Percentiles rank a stretch among this genome's conserved stretches.
Evolutionary conservation across 441 rosid genomes (phyloP).

Genomic region (Mallotus japonicus): DNA sequence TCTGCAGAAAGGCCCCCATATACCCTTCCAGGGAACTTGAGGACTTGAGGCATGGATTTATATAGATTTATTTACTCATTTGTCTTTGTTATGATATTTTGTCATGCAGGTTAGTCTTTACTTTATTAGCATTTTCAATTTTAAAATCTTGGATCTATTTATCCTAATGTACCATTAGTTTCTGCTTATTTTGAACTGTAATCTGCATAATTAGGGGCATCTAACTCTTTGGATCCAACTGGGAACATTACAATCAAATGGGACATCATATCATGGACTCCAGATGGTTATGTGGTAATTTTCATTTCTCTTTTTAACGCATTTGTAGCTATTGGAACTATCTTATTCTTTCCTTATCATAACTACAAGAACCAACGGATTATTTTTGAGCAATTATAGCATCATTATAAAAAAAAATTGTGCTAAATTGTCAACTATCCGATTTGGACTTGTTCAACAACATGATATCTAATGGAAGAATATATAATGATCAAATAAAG

Average conservation of each 20-base stretch:
- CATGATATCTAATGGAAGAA: too few relatives aligned
- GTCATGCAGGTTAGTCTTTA: constrained; percentile 33
- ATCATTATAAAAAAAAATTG: too few relatives aligned
- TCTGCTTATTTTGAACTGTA: neutral
- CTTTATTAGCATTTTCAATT: neutral
- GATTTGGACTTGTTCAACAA: too few relatives aligned
- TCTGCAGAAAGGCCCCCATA: neutral
- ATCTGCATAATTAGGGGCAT: constrained; percentile 30
- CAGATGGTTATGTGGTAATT: constrained; percentile 75
- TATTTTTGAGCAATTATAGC: too few relatives aligned
- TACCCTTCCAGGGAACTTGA: neutral
- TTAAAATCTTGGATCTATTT: neutral
- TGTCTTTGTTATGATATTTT: constrained; percentile 24
- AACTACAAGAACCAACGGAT: too few relatives aligned
- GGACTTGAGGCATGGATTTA: constrained; percentile 18
- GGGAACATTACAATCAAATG: constrained; percentile 78
- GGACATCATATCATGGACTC: constrained; percentile 65
- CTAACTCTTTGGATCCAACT: constrained; percentile 69
- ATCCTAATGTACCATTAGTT: neutral
- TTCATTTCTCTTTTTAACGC: neutral
- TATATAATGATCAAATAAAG: too few relatives aligned
- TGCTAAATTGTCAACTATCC: too few relatives aligned
- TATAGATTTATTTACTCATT: constrained; percentile 12
- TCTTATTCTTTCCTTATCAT: too few relatives aligned
- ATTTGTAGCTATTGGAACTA: too few relatives aligned